A percentile compares a stretch with the other conserved stretches of the same genome.
These are phyloP conservation scores for Sisymbrium altissimum DNA, from an alignment of 345 rosid genomes.

Conservation along the genomic window DNA sequence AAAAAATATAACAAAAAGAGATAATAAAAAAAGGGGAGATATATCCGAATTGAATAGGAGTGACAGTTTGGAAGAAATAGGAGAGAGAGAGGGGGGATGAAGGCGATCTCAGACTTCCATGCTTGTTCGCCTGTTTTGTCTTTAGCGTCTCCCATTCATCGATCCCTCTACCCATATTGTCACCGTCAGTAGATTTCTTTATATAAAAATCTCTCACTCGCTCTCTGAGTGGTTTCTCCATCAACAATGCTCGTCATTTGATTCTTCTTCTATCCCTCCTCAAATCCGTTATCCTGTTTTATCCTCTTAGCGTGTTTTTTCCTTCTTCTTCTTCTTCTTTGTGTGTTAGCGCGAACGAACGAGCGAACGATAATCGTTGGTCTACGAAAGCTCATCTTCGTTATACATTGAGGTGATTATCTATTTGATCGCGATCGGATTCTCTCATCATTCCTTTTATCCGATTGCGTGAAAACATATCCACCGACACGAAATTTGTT, in stretches of 20 bases:
- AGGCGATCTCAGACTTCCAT: constrained; percentile 33
- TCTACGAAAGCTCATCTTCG: background rate
- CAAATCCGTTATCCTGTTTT: background rate
- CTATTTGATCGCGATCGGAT: constrained; percentile 14
- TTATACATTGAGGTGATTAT: constrained; percentile 10
- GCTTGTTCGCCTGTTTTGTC: constrained; percentile 25
- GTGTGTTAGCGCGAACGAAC: too few species aligned
- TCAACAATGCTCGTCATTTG: background rate
- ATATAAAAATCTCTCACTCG: constrained; percentile 10
- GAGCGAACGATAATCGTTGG: background rate
- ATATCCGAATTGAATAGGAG: constrained; percentile 13
- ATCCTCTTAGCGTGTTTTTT: background rate
- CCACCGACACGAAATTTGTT: background rate
- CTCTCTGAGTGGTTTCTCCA: background rate
- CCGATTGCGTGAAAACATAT: background rate
- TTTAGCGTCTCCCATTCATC: constrained; percentile 12
- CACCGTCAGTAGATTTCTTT: too few species aligned
- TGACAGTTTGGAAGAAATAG: constrained; percentile 20
- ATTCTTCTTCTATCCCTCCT: background rate
- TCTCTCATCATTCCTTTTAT: background rate
- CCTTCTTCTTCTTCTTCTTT: too few species aligned
- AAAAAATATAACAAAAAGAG: background rate
- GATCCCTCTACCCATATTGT: background rate
- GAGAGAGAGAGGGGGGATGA: constrained; percentile 13
- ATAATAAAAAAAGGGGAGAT: background rate